Percentiles rank a stretch among this genome's conserved stretches.
These are phyloP conservation scores for Prunus davidiana DNA, from an alignment of 306 rosid species.

Conservation along the genomic window DNA sequence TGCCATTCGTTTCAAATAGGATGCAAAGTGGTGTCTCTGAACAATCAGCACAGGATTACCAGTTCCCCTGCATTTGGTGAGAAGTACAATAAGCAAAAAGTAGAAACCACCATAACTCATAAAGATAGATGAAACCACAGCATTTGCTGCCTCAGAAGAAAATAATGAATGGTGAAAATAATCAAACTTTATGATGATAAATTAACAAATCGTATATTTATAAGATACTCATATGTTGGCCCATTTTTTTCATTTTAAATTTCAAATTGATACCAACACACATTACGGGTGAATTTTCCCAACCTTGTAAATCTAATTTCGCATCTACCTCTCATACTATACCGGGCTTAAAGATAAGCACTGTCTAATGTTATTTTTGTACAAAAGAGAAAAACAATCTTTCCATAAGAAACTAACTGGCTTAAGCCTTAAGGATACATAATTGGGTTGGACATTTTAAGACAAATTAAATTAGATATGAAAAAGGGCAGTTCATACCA, in stretches of 20 bases:
- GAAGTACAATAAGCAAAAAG: neutral
- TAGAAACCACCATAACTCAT: neutral
- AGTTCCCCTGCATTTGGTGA: slow-evolving; percentile 61
- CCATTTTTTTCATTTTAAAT: neutral
- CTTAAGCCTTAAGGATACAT: neutral
- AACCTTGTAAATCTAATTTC: neutral
- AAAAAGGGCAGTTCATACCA: neutral
- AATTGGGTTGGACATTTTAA: neutral
- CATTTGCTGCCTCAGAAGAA: neutral
- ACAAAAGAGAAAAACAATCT: neutral
- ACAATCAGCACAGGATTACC: slow-evolving; percentile 88
- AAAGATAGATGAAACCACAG: neutral
- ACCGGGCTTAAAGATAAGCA: neutral
- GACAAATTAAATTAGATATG: neutral
- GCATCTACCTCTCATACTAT: neutral
- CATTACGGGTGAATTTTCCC: neutral
- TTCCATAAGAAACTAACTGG: neutral
- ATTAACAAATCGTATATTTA: neutral
- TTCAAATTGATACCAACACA: neutral
- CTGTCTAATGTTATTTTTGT: neutral
- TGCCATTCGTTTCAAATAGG: slow-evolving; percentile 94
- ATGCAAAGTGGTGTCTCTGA: slow-evolving; percentile 96
- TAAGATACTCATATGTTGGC: neutral
- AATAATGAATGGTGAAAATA: neutral
- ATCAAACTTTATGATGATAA: neutral